These are phyloP conservation scores for Acmispon strigosus DNA, from an alignment of 306 rosid genomes.

Conservation along the genomic window DNA sequence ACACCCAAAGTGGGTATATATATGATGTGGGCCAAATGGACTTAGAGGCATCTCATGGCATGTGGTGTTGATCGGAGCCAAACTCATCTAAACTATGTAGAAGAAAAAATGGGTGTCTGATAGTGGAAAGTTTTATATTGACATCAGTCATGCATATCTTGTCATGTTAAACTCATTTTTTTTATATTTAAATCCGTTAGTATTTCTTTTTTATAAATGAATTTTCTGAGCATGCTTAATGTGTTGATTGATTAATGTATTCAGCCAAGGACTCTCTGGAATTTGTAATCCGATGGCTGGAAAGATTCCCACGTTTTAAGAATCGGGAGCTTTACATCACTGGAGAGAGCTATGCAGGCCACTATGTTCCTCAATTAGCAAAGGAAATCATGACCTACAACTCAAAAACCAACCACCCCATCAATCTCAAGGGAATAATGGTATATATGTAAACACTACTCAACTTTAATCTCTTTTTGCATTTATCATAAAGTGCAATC, in stretches of 20 bases:
- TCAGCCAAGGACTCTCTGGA: slow-evolving; percentile 78
- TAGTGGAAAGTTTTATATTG: too few species aligned
- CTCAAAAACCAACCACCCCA: slow-evolving; percentile 42
- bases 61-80: too few species aligned
- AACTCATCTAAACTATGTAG: too few species aligned
- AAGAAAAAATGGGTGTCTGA: too few species aligned
- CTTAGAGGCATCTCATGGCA: too few species aligned
- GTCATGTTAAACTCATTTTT: too few species aligned
- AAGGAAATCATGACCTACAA: slow-evolving; percentile 57
- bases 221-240: background rate
- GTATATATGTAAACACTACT: slow-evolving; percentile 16
- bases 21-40: too few species aligned
- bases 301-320: slow-evolving; percentile 76
- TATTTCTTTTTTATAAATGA: background rate
- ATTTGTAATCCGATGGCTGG: slow-evolving; percentile 73
- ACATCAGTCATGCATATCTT: too few species aligned
- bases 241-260: background rate
- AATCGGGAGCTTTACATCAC: slow-evolving; percentile 61
- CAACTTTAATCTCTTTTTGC: background rate
- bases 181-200: too few species aligned
- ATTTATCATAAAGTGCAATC: background rate
- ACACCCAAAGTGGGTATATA: too few species aligned
- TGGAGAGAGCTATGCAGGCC: slow-evolving; percentile 98
- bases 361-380: slow-evolving; percentile 92
- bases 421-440: slow-evolving; percentile 82